Percentiles rank a stretch among this genome's conserved stretches.
phyloP scores from a whole-genome alignment of 805 yeast species.

The Candida ulmi region DNA sequence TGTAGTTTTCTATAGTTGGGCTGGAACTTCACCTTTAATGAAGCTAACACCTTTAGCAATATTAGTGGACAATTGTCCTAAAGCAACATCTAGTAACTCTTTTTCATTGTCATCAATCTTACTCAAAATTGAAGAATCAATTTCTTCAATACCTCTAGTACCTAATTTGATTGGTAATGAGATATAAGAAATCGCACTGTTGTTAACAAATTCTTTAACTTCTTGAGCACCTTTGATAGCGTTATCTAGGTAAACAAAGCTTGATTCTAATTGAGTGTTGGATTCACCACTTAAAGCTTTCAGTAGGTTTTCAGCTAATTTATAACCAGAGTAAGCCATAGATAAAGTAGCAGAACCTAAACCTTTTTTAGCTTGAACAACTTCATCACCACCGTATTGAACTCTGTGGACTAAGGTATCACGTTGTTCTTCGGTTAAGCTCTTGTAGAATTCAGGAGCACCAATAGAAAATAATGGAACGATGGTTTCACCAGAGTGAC shows the following conservation, averaged over 20 bases:
- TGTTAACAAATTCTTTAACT: slow-evolving; percentile 10
- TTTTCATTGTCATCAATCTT: slow-evolving; percentile 19
- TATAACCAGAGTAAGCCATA: slow-evolving; percentile 83
- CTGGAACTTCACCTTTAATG: slow-evolving; percentile 11
- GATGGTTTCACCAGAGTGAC: slow-evolving; percentile 81
- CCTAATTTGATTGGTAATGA: slow-evolving; percentile 22
- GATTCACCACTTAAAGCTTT: slow-evolving; percentile 42
- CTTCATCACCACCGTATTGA: slow-evolving; percentile 87
- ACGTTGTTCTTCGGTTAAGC: slow-evolving; percentile 35
- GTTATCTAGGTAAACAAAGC: slow-evolving; percentile 48
- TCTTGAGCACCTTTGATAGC: slow-evolving; percentile 18
- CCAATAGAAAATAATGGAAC: slow-evolving; percentile 69
- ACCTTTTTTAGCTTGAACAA: slow-evolving; percentile 79
- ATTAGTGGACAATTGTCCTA: slow-evolving; percentile 16
- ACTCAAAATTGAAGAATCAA: slow-evolving; percentile 16
- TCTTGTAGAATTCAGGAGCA: slow-evolving; percentile 37
- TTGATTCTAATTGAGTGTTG: slow-evolving; percentile 34
- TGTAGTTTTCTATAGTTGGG: too few species aligned
- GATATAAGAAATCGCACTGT: slow-evolving; percentile 12
- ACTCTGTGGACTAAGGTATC: slow-evolving; percentile 69
- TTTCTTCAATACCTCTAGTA: slow-evolving; percentile 16
- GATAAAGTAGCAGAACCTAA: slow-evolving; percentile 82
- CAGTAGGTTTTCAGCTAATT: slow-evolving; percentile 63
- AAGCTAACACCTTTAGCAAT: slow-evolving; percentile 23
- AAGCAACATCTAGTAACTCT: slow-evolving; percentile 15